Conservation (phyloP, 73 alveolate genomes). For the Paramecium biaurelia region DNA sequence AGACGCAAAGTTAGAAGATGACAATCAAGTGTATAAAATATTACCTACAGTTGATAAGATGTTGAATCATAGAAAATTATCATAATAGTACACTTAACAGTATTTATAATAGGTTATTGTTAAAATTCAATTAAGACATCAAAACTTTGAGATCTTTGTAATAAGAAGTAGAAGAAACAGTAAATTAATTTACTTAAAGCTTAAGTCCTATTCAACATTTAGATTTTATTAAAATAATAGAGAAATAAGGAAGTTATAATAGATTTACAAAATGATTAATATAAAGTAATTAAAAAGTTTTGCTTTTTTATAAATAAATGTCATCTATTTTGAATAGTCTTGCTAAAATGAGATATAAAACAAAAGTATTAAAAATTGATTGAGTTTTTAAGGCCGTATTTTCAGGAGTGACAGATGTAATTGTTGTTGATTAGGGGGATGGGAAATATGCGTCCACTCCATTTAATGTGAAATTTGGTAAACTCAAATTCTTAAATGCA, state of each 20-base stretch:
- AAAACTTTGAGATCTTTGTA: background rate
- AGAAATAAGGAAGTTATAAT: background rate
- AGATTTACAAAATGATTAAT: background rate
- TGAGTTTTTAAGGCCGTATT: background rate
- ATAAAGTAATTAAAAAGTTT: background rate
- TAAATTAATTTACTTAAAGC: background rate
- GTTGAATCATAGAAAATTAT: background rate
- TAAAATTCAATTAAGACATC: background rate
- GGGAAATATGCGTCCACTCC: background rate
- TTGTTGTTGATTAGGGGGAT: background rate
- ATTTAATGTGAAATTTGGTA: constrained; percentile 1
- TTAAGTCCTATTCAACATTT: background rate
- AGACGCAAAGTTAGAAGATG: background rate
- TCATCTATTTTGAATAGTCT: background rate
- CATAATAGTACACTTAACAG: background rate
- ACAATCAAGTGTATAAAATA: background rate
- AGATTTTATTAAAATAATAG: background rate
- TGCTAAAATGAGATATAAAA: background rate
- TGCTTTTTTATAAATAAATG: background rate
- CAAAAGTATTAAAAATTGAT: background rate
- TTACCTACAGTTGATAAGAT: background rate
- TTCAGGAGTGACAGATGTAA: constrained; percentile 14
- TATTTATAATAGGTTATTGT: background rate
- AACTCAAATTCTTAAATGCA: background rate
- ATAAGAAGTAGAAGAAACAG: background rate